Percentiles rank a stretch among this genome's conserved stretches.
phyloP scores from a whole-genome alignment of 2,329 filamentous ascomycete genomes.

The Penicillium fuscoglaucum region DNA sequence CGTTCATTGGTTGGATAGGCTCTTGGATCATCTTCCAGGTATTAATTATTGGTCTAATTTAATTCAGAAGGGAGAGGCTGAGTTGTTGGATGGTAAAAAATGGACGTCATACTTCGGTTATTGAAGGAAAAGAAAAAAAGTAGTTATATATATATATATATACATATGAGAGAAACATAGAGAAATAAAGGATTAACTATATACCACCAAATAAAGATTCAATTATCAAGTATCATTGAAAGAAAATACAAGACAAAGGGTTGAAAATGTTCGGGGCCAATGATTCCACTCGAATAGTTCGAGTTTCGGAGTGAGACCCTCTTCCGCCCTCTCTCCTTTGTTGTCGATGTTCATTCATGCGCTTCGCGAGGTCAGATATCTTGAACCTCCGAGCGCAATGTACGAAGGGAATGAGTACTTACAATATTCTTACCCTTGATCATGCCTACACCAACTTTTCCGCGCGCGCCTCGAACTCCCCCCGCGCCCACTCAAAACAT shows the following conservation, averaged over 20 bases:
- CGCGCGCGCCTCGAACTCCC: conserved; percentile 13
- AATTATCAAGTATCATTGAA: background rate
- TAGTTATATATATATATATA: background rate
- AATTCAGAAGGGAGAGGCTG: background rate
- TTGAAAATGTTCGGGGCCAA: background rate
- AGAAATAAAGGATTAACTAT: background rate
- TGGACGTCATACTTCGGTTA: conserved; percentile 10
- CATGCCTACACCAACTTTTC: conserved; percentile 11
- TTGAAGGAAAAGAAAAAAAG: background rate
- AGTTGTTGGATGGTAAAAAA: background rate
- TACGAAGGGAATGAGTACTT: background rate
- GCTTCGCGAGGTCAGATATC: background rate
- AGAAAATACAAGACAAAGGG: background rate
- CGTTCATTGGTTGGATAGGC: conserved; percentile 1
- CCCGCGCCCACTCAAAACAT: conserved; percentile 25
- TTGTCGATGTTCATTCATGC: background rate
- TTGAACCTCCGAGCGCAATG: conserved; percentile 5
- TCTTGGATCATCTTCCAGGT: background rate
- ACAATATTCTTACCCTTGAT: background rate
- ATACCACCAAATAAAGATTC: no score
- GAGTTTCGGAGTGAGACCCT: background rate
- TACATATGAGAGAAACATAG: background rate
- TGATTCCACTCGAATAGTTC: background rate
- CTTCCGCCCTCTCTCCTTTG: conserved; percentile 1
- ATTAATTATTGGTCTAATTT: conserved; percentile 3